A percentile compares a stretch with the other conserved stretches of the same genome.
These are phyloP conservation scores for Xylaria sp. DNA, from an alignment of 2,329 filamentous ascomycete genomes.

Conservation along the genomic window DNA sequence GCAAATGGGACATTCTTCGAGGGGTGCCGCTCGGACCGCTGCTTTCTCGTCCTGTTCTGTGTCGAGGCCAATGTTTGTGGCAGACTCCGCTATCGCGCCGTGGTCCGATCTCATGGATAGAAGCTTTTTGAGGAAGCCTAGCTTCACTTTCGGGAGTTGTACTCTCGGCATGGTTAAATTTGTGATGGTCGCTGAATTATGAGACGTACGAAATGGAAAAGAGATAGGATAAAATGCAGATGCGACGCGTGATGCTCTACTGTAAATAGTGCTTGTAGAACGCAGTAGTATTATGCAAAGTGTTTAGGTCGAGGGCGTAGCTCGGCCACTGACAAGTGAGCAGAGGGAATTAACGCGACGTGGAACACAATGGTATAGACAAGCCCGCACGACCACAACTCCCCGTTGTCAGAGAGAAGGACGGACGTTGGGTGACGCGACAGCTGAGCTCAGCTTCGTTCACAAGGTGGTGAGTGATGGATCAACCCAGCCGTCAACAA, in stretches of 20 bases:
- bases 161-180: slow-evolving; percentile 32
- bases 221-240: background rate
- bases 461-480: slow-evolving; percentile 8
- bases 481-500: slow-evolving; percentile 2
- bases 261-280: background rate
- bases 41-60: slow-evolving; percentile 33
- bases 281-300: background rate
- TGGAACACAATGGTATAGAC: background rate
- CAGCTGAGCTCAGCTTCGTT: slow-evolving; percentile 30
- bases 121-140: slow-evolving; percentile 45
- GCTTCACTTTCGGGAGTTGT: slow-evolving; percentile 39
- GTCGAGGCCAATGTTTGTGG: slow-evolving; percentile 14
- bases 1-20: slow-evolving; percentile 56
- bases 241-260: background rate
- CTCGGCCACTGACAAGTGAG: background rate
- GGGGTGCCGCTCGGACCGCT: slow-evolving; percentile 22
- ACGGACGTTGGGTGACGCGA: slow-evolving; percentile 13
- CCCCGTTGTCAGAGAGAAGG: background rate
- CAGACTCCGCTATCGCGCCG: slow-evolving; percentile 13
- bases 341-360: slow-evolving; percentile 1
- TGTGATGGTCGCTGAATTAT: slow-evolving; percentile 8
- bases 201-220: background rate
- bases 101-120: slow-evolving; percentile 28
- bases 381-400: background rate
- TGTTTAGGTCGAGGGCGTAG: background rate